Evolutionary conservation across 2,329 filamentous ascomycete species (phyloP), one percentile per base, ranked within the genome.

Genomic region (Ceratocystis colombiana): DNA sequence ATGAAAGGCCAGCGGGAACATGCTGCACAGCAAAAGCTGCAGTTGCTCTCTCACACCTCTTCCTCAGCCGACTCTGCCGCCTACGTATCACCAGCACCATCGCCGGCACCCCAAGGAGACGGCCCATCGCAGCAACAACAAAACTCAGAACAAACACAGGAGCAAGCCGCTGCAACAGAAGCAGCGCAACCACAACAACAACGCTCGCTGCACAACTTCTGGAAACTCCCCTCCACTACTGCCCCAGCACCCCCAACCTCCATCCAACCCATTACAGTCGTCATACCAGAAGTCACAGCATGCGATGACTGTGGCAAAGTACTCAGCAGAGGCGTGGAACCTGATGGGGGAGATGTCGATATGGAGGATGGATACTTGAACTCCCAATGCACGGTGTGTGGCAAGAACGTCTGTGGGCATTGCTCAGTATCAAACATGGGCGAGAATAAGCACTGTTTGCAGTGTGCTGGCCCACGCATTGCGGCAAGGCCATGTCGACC

Each of bases 381-480:
- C 44, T 73, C 74, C 33, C 72, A 74, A 0, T 85, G 83, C 64
- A 76, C 75, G 7, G 76, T 74, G 0, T 86, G 83, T 67, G 76
- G 78, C 4, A 84, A 82, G 71, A 74, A 77, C 10, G 81, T 86
- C 15, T 86, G 83, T 73, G 82, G 80, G 66, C 78, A 80, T 65
- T 86, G 84, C 71, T 84, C 82, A 0, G 77, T 85, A 50, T 83
- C 80, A 68, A 82, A 83, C 68, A 73, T 86, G 0, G 82, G 82
- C 2, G 78, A 81, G 68, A 75, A 81, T 70, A 76, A 80, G 67
- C 75, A 77, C 50, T 86, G 83, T 69, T 69, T 85, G 55, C 73
- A 72, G 3, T 86, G 84, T 70, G 80, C 81, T 0, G 78, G 78
- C 7, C 72, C 5, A 72, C 71, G 71, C 68, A 69, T 17, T 66